phyloP scores from a whole-genome alignment of 164 flowering plant species.

The Paratinospora sagittata region DNA sequence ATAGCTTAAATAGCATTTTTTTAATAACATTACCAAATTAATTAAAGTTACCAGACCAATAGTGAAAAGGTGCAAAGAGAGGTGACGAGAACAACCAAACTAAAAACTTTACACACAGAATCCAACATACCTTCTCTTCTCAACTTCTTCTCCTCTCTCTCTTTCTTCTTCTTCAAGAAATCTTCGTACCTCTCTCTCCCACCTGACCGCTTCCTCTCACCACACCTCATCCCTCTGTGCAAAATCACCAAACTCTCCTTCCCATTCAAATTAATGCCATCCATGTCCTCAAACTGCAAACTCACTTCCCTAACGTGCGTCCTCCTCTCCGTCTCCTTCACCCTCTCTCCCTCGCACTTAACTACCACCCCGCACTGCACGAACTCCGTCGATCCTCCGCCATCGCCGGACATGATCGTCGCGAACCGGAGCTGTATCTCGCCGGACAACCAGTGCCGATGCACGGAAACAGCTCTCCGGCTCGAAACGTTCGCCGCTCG shows the following conservation, averaged over 20 bases:
- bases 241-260: conserved; percentile 44
- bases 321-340: conserved; percentile 29
- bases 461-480: conserved; percentile 36
- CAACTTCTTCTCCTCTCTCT: conserved; percentile 25
- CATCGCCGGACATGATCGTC: conserved; percentile 26
- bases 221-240: conserved; percentile 25
- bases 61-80: too few species aligned
- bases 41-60: too few species aligned
- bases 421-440: conserved; percentile 40
- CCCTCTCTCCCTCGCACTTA: conserved; percentile 35
- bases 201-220: conserved; percentile 17
- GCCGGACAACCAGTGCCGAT: conserved; percentile 54
- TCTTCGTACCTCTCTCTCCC: conserved; percentile 26
- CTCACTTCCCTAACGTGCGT: conserved; percentile 56
- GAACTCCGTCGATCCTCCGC: conserved; percentile 10
- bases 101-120: conserved; percentile 4
- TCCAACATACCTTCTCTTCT: conserved; percentile 35
- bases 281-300: conserved; percentile 61
- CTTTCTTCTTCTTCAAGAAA: conserved; percentile 29
- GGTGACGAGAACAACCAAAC: not conserved
- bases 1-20: too few species aligned
- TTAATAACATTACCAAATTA: too few species aligned
- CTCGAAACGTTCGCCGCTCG: conserved; percentile 55
- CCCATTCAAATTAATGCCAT: conserved; percentile 47
- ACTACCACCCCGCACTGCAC: conserved; percentile 34